Evolutionary conservation across 345 rosid genomes (phyloP), one percentile per base, ranked within the genome.

Genomic region (Rhodamnia rubescens): DNA sequence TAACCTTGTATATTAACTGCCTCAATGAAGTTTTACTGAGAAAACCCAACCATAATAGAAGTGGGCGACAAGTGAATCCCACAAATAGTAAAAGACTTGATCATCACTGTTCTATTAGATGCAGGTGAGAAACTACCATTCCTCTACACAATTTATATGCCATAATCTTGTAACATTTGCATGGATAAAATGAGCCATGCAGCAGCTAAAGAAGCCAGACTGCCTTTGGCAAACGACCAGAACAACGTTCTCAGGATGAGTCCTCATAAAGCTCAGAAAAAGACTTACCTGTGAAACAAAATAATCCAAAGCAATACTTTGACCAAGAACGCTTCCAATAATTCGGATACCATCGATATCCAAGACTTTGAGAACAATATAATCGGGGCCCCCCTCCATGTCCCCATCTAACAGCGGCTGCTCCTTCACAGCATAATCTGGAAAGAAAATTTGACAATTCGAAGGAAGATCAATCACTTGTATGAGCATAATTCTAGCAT

Each of bases 321-420:
- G 98, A 27, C 98, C 99, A 44, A 96, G 98, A 86, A 97, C 97
- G 85, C 98, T 97, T 89, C 97, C 98, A 86, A 97, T 95, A 47
- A 94, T 90, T 81, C 98, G 97, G 56, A 97, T 90, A 83, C 97
- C 94, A 86, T 97, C 96, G 58, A 93, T 94, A 89, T 97, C 99
- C 88, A 97, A 88, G 16, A 88, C 87, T 85, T 92, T 97, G 57
- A 97, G 94, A 88, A 93, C 92, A 14, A 95, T 89, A 83, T 91
- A 92, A 85, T 97, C 98, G 16, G 93, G 95, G 53, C 98, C 98
- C 85, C 98, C 98, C 90, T 87, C 91, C 98, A 95, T 95, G 87
- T 94, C 97, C 90, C 89, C 93, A 27, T 47, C 91, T 87, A 94
- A 88, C 87, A 88, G 88, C 44, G 98, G 96, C 87, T 94, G 91